phyloP scores from a whole-genome alignment of 1,139 yeast species.

The Meyerozyma elateridarum region DNA sequence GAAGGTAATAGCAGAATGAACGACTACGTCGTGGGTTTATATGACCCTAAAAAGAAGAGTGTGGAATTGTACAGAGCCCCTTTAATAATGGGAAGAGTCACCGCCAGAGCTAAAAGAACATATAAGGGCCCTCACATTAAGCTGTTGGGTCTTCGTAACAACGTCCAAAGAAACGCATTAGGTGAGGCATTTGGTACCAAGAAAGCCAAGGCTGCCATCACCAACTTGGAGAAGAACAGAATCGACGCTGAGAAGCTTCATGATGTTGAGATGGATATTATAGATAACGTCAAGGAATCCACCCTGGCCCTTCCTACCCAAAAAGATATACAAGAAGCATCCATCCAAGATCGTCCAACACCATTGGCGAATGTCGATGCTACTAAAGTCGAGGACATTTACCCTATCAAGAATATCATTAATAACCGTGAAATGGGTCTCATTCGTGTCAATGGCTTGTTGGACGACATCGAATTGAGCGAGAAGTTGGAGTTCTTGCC shows the following conservation, averaged over 20 bases:
- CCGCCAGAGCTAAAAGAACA: slow-evolving; percentile 48
- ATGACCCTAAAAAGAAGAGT: slow-evolving; percentile 55
- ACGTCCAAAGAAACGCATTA: slow-evolving; percentile 68
- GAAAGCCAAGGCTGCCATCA: slow-evolving; percentile 88
- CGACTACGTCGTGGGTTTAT: slow-evolving; percentile 62
- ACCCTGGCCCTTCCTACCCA: slow-evolving; percentile 73
- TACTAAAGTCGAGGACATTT: slow-evolving; percentile 74
- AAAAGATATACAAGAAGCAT: slow-evolving; percentile 49
- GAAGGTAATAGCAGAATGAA: slow-evolving; percentile 33
- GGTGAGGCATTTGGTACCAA: slow-evolving; percentile 98
- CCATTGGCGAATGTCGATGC: slow-evolving; percentile 77
- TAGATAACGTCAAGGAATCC: slow-evolving; percentile 69
- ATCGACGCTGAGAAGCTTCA: slow-evolving; percentile 80
- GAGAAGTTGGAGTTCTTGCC: slow-evolving; percentile 59
- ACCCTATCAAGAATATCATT: slow-evolving; percentile 68
- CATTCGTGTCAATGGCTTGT: slow-evolving; percentile 54
- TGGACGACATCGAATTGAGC: slow-evolving; percentile 47
- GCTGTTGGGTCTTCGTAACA: slow-evolving; percentile 48
- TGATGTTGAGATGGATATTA: slow-evolving; percentile 72
- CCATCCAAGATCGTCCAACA: slow-evolving; percentile 70
- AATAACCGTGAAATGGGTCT: slow-evolving; percentile 60
- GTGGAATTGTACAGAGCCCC: slow-evolving; percentile 64
- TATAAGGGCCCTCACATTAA: slow-evolving; percentile 59
- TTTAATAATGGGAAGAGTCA: slow-evolving; percentile 49
- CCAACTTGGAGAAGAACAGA: slow-evolving; percentile 73